These are phyloP conservation scores for Aphanomyces cochlioides DNA, from an alignment of 352 stramenopile genomes.

Conservation along the genomic window DNA sequence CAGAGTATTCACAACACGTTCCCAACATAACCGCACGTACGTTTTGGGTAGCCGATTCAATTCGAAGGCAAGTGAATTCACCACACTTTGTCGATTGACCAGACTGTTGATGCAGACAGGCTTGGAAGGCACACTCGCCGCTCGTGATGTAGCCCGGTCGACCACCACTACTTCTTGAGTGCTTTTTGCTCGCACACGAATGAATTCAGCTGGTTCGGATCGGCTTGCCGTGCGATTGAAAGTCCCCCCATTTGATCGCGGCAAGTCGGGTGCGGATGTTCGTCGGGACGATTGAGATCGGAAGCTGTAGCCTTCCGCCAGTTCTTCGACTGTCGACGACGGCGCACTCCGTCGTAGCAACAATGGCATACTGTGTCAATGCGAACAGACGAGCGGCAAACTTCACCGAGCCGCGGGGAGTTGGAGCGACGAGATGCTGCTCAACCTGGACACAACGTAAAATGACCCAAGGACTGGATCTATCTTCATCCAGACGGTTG, in stretches of 20 bases:
- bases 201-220: not conserved
- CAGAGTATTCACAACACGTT: constrained; percentile 15
- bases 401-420: too few species aligned
- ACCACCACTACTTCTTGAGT: too few species aligned
- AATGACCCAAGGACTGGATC: too few species aligned
- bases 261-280: constrained; percentile 25
- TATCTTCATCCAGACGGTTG: too few species aligned
- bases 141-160: too few species aligned
- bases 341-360: constrained; percentile 61
- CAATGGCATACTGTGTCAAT: constrained; percentile 50
- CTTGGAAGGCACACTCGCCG: not conserved
- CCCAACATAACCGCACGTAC: constrained; percentile 16
- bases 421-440: too few species aligned
- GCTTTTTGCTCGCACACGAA: not conserved
- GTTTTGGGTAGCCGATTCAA: constrained; percentile 25
- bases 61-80: constrained; percentile 18
- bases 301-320: constrained; percentile 35
- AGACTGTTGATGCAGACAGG: not conserved
- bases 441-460: too few species aligned
- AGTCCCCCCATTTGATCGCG: not conserved
- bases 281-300: constrained; percentile 31
- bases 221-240: not conserved
- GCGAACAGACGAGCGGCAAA: not conserved
- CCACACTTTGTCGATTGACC: constrained; percentile 18
- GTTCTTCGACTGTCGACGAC: constrained; percentile 68